A percentile compares a stretch with the other conserved stretches of the same genome.
These are phyloP conservation scores for Albifimbria verrucaria DNA, from an alignment of 2,329 filamentous ascomycete genomes.

Conservation along the genomic window DNA sequence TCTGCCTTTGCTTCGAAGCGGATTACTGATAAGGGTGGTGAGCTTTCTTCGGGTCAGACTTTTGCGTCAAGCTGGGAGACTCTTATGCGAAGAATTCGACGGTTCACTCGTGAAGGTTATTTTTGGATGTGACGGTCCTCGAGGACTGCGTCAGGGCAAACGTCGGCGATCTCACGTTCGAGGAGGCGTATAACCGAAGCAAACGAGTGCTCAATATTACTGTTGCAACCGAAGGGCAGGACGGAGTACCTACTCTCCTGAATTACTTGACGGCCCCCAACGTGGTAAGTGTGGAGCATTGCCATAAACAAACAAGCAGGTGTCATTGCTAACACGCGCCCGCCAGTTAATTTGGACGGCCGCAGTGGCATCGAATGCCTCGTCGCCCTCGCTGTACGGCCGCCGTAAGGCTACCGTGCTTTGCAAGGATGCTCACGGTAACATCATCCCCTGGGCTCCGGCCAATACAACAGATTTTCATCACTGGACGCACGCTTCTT, in stretches of 20 bases:
- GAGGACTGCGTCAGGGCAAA: slow-evolving; percentile 83
- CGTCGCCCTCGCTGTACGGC: slow-evolving; percentile 62
- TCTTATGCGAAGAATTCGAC: slow-evolving; percentile 59
- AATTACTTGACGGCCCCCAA: slow-evolving; percentile 94
- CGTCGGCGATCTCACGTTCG: slow-evolving; percentile 86
- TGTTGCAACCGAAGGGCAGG: slow-evolving; percentile 70
- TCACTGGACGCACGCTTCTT: slow-evolving; percentile 64
- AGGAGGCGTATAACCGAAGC: slow-evolving; percentile 83
- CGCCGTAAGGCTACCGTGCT: slow-evolving; percentile 63
- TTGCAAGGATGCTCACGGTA: slow-evolving; percentile 72
- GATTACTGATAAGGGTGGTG: slow-evolving; percentile 22
- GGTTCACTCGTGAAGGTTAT: slow-evolving; percentile 75
- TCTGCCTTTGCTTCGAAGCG: slow-evolving; percentile 63
- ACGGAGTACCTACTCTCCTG: slow-evolving; percentile 76
- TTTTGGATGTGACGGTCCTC: slow-evolving; percentile 78
- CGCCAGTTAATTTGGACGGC: slow-evolving; percentile 73
- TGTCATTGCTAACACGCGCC: slow-evolving; percentile 8
- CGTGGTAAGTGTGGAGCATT: slow-evolving; percentile 59
- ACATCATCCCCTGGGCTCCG: slow-evolving; percentile 71
- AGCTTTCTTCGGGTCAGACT: slow-evolving; percentile 31
- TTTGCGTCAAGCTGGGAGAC: slow-evolving; percentile 51
- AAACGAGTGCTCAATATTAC: slow-evolving; percentile 91
- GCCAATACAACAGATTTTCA: slow-evolving; percentile 59
- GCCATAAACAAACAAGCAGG: no score
- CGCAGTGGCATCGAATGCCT: slow-evolving; percentile 71